Evolutionary conservation across 805 yeast genomes (phyloP), one percentile per base, ranked within the genome.

Genomic region (Schwanniomyces vanrijiae): DNA sequence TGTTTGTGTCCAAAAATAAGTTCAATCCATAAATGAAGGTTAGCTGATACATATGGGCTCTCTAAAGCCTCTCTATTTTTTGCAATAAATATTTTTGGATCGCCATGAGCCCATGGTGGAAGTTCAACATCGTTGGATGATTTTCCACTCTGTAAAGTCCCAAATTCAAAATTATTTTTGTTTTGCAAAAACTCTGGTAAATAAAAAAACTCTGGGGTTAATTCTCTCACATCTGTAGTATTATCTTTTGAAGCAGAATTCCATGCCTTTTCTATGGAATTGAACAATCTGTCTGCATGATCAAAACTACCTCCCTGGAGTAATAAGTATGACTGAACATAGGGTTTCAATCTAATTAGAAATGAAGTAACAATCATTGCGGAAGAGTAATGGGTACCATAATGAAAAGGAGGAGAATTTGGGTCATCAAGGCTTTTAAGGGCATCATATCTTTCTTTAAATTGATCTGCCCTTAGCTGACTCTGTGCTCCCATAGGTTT

Each of bases 401-500:
- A 90, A 61, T 90, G 96, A 64, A 90, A 90, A 0, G 96, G 88
- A 0, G 90, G 90, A 0, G 89, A 72, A 18, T 55, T 49, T 0
- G 65, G 71, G 52, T 86, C 90, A 14, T 77, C 56, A 47, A 90
- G 68, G 45, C 86, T 82, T 19, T 70, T 76, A 20, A 88, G 66
- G 0, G 95, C 90, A 18, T 84, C 84, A 55, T 75, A 90, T 44
- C 96, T 66, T 46, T 88, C 94, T 41, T 71, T 67, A 56, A 89
- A 90, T 56, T 81, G 82, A 0, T 59, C 53, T 2, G 83, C 88
- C 47, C 96, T 71, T 2, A 71, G 73, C 2, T 63, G 60, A 2
- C 81, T 71, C 61, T 90, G 97, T 0, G 91, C 96, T 1, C 97
- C 97, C 96, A 90, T 90, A 1, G 96, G 96, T 56, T 87, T 88